Evolutionary conservation across 805 yeast genomes (phyloP), one percentile per base, ranked within the genome.

Genomic region (Ogataea nonfermentans): DNA sequence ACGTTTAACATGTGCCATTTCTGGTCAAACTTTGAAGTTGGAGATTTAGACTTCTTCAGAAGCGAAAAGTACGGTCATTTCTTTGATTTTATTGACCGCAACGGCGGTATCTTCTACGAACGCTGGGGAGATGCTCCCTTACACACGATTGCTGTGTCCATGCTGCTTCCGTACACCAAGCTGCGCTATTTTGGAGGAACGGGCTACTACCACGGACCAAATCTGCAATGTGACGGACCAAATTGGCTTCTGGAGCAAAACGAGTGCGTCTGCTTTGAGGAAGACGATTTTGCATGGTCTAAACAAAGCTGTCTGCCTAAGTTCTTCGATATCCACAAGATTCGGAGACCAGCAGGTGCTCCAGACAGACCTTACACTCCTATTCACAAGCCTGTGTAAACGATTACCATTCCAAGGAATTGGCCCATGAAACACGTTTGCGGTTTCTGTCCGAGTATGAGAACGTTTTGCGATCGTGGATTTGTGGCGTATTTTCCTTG

Each of bases 61-160:
- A 52, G 71, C 15, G 74, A 77, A 30, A 73, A 73, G 9, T 80
- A 80, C 60, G 49, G 49, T 24, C 70, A 72, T 48, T 80, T 74
- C 58, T 80, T 80, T 54, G 73, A 78, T 28, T 63, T 66, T 52
- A 64, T 80, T 47, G 86, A 80, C 61, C 57, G 67, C 41, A 66
- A 71, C 13, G 84, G 84, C 38, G 86, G 85, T 11, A 78, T 80
- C 58, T 80, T 76, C 63, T 80, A 80, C 37, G 83, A 78, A 52
- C 55, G 84, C 40, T 76, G 81, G 81, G 81, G 81, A 5, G 81
- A 76, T 46, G 63, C 62, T 6, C 65, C 65, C 7, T 50, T 60
- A 27, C 65, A 60, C 41, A 46, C 62, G 7, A 50, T 59, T 14
- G 63, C 58, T 4, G 63, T 59, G 9, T 59, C 65, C 4, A 38